A percentile compares a stretch with the other conserved stretches of the same genome.
These are phyloP conservation scores for Lasiosphaeria hispida DNA, from an alignment of 495 filamentous ascomycete genomes.

Conservation along the genomic window DNA sequence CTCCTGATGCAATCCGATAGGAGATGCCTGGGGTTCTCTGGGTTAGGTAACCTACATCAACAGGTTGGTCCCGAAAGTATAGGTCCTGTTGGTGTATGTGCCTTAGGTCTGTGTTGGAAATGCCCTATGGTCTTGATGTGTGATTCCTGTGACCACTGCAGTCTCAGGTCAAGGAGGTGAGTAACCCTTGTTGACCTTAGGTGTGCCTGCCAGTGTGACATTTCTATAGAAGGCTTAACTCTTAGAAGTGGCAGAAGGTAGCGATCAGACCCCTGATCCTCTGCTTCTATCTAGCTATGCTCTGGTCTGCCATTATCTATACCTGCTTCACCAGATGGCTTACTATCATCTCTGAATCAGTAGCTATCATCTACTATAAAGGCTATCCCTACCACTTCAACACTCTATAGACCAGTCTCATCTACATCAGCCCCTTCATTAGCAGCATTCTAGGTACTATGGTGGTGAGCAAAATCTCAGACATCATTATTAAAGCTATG, in stretches of 20 bases:
- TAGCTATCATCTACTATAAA: slow-evolving; percentile 72
- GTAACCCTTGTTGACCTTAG: too few relatives aligned
- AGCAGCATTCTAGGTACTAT: slow-evolving; percentile 87
- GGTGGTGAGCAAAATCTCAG: slow-evolving; percentile 84
- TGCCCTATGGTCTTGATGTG: too few relatives aligned
- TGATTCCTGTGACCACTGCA: too few relatives aligned
- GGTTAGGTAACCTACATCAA: too few relatives aligned
- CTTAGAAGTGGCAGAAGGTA: slow-evolving; percentile 76
- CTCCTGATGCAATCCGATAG: too few relatives aligned
- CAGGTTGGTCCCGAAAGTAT: too few relatives aligned
- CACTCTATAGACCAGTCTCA: slow-evolving; percentile 73
- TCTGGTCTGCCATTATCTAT: slow-evolving; percentile 89
- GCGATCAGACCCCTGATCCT: slow-evolving; percentile 78
- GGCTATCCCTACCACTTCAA: slow-evolving; percentile 70
- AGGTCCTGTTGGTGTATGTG: too few relatives aligned
- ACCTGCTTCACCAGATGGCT: slow-evolving; percentile 88
- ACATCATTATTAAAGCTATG: slow-evolving; percentile 77
- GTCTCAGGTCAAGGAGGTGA: too few relatives aligned
- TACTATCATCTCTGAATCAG: slow-evolving; percentile 84
- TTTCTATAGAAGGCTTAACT: slow-evolving; percentile 72
- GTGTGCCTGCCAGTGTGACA: too few relatives aligned
- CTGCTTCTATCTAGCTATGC: slow-evolving; percentile 80
- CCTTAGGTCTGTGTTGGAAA: too few relatives aligned
- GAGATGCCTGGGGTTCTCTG: too few relatives aligned
- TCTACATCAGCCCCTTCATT: slow-evolving; percentile 87